Evolutionary conservation across 2,329 filamentous ascomycete genomes (phyloP).

Genomic region (Mollisiaceae sp.): DNA sequence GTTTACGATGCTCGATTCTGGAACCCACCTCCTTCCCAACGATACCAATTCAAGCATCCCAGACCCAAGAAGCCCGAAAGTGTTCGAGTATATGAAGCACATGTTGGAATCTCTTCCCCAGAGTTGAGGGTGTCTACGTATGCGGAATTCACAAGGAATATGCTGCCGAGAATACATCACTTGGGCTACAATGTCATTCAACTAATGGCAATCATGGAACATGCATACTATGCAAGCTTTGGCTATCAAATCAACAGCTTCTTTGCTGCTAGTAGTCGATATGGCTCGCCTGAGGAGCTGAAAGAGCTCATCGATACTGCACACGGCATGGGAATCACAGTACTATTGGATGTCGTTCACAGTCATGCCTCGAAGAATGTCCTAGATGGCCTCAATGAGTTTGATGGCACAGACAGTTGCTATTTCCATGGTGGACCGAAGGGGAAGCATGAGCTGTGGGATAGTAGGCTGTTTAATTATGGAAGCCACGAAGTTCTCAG

Average conservation of each 20-base stretch:
- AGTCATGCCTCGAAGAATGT: slow-evolving; percentile 99
- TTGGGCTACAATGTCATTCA: slow-evolving; percentile 98
- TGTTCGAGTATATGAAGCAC: slow-evolving; percentile 96
- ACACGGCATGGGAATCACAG: slow-evolving; percentile 86
- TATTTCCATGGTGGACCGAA: slow-evolving; percentile 92
- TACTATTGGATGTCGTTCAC: slow-evolving; percentile 94
- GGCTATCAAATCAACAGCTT: slow-evolving; percentile 99
- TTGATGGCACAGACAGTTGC: slow-evolving; percentile 91
- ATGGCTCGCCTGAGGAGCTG: slow-evolving; percentile 89
- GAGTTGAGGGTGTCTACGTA: slow-evolving; percentile 90
- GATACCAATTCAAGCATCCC: slow-evolving; percentile 83
- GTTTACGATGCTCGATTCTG: slow-evolving; percentile 96
- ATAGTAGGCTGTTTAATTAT: slow-evolving; percentile 97
- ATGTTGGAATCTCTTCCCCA: slow-evolving; percentile 94
- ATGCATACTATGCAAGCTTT: slow-evolving; percentile 99
- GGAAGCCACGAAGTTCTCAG: slow-evolving; percentile 91
- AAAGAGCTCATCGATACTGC: slow-evolving; percentile 97
- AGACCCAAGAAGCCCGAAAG: slow-evolving; percentile 84
- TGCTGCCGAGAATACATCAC: slow-evolving; percentile 87
- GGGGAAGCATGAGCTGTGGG: slow-evolving; percentile 92
- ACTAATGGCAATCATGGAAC: slow-evolving; percentile 99
- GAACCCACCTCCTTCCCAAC: slow-evolving; percentile 82
- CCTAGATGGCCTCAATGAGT: slow-evolving; percentile 91
- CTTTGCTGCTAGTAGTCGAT: slow-evolving; percentile 95
- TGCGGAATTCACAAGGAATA: slow-evolving; percentile 94